A percentile compares a stretch with the other conserved stretches of the same genome.
phyloP scores from a whole-genome alignment of 108 stramenopile genomes.

The Skeletonema menzelii region DNA sequence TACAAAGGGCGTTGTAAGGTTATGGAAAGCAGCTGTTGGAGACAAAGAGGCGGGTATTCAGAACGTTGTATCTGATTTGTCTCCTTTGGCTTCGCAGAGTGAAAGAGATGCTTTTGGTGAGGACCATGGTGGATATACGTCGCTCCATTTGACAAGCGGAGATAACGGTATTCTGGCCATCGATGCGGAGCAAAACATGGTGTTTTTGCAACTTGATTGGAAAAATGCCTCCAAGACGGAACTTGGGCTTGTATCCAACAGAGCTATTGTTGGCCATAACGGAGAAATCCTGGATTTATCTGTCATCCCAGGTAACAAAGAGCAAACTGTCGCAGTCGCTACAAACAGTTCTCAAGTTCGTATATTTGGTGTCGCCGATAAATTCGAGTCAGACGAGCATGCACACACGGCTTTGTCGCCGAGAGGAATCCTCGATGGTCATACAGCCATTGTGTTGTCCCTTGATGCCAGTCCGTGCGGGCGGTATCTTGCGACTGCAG shows the following conservation, averaged over 20 bases:
- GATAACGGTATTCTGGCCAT: slow-evolving; percentile 52
- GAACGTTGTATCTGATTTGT: slow-evolving; percentile 53
- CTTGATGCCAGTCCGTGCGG: slow-evolving; percentile 91
- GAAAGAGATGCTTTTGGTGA: slow-evolving; percentile 70
- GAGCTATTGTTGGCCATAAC: slow-evolving; percentile 92
- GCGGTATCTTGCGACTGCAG: slow-evolving; percentile 86
- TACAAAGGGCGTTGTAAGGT: slow-evolving; percentile 67
- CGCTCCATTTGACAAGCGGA: slow-evolving; percentile 43
- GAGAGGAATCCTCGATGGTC: slow-evolving; percentile 82
- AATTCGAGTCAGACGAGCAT: not conserved
- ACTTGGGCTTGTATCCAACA: slow-evolving; percentile 26
- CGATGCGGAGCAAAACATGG: slow-evolving; percentile 91
- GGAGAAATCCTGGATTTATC: slow-evolving; percentile 94
- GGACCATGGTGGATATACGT: slow-evolving; percentile 72
- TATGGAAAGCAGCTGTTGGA: slow-evolving; percentile 61
- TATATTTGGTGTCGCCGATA: slow-evolving; percentile 69
- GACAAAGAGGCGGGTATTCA: slow-evolving; percentile 17
- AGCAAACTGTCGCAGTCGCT: slow-evolving; percentile 80
- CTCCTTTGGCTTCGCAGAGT: slow-evolving; percentile 50
- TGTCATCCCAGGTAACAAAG: slow-evolving; percentile 60
- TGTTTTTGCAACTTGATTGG: slow-evolving; percentile 63
- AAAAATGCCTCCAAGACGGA: slow-evolving; percentile 6
- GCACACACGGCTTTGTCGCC: slow-evolving; percentile 66
- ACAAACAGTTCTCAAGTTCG: slow-evolving; percentile 95
- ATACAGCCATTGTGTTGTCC: slow-evolving; percentile 92